These are phyloP conservation scores for Penicillium sp. DNA, from an alignment of 2,329 filamentous ascomycete genomes.

Conservation along the genomic window DNA sequence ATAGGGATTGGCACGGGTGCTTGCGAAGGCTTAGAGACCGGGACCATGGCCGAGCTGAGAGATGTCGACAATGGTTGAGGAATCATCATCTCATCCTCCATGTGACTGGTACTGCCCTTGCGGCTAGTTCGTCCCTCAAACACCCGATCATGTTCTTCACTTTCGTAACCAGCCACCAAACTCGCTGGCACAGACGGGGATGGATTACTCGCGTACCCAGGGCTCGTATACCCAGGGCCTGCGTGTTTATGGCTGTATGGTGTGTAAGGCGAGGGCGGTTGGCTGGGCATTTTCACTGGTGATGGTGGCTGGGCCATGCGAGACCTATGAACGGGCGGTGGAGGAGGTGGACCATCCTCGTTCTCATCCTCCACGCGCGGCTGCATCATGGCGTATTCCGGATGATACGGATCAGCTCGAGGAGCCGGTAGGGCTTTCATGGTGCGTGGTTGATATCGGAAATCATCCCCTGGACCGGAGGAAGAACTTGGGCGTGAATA, in stretches of 20 bases:
- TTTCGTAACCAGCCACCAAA: constrained; percentile 51
- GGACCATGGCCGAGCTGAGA: constrained; percentile 14
- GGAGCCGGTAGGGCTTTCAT: constrained; percentile 34
- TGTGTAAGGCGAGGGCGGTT: constrained; percentile 37
- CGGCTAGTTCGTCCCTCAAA: constrained; percentile 37
- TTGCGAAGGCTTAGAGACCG: constrained; percentile 8
- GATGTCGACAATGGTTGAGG: constrained; percentile 30
- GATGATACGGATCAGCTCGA: constrained; percentile 40
- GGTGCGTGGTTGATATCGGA: constrained; percentile 35
- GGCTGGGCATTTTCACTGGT: constrained; percentile 29
- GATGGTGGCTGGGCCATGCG: constrained; percentile 36
- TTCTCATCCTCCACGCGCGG: constrained; percentile 56
- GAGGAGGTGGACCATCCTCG: constrained; percentile 45
- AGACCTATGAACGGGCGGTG: constrained; percentile 46
- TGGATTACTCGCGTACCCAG: constrained; percentile 38
- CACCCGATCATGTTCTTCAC: constrained; percentile 39
- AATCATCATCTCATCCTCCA: constrained; percentile 37
- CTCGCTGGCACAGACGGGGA: constrained; percentile 45
- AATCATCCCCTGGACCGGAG: constrained; percentile 28
- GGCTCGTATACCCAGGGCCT: constrained; percentile 38
- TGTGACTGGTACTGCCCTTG: constrained; percentile 34
- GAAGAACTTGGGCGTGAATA: constrained; percentile 26
- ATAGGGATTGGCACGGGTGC: constrained; percentile 23
- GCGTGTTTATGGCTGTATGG: no score
- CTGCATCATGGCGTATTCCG: constrained; percentile 53